Conservation (phyloP, 192 early-diverging fungal genomes). For the Dissophora globulifera region DNA sequence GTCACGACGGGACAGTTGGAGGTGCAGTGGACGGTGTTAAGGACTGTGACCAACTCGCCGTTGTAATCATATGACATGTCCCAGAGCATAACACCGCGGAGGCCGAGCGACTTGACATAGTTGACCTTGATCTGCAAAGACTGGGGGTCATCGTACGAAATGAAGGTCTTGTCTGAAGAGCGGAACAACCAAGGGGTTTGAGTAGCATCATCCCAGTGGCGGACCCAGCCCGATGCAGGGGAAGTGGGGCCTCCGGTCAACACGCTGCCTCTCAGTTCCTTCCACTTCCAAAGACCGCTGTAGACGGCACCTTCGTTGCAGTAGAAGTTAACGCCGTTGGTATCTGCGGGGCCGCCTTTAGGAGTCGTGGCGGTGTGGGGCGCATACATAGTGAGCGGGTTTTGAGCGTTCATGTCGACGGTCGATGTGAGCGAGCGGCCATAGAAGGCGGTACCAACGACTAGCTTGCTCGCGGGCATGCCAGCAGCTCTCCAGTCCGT, state of each 20-base stretch:
- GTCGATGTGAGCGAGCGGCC: slow-evolving; percentile 58
- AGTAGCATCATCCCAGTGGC: slow-evolving; percentile 70
- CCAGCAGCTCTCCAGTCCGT: slow-evolving; percentile 63
- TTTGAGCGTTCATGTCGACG: slow-evolving; percentile 29
- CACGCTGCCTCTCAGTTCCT: slow-evolving; percentile 62
- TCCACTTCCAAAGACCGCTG: slow-evolving; percentile 71
- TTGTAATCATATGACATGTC: slow-evolving; percentile 49
- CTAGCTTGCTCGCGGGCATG: slow-evolving; percentile 67
- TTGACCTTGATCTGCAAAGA: slow-evolving; percentile 71
- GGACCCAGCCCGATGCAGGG: slow-evolving; percentile 58
- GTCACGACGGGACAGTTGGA: slow-evolving; percentile 16
- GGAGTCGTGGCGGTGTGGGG: slow-evolving; percentile 52
- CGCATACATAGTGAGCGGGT: slow-evolving; percentile 15
- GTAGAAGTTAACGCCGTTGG: slow-evolving; percentile 60
- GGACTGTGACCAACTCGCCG: slow-evolving; percentile 19
- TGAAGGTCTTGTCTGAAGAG: slow-evolving; percentile 61
- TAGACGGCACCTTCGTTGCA: slow-evolving; percentile 56
- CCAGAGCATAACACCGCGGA: slow-evolving; percentile 78
- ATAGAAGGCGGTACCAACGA: slow-evolving; percentile 69
- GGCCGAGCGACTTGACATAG: slow-evolving; percentile 52
- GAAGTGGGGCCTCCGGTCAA: slow-evolving; percentile 35
- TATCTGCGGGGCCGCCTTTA: slow-evolving; percentile 63
- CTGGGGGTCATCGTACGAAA: slow-evolving; percentile 81
- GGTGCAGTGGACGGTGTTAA: slow-evolving; percentile 31
- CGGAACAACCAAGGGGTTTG: slow-evolving; percentile 82